Conservation (phyloP, 257 asterid species). For the Primulina eburnea region DNA sequence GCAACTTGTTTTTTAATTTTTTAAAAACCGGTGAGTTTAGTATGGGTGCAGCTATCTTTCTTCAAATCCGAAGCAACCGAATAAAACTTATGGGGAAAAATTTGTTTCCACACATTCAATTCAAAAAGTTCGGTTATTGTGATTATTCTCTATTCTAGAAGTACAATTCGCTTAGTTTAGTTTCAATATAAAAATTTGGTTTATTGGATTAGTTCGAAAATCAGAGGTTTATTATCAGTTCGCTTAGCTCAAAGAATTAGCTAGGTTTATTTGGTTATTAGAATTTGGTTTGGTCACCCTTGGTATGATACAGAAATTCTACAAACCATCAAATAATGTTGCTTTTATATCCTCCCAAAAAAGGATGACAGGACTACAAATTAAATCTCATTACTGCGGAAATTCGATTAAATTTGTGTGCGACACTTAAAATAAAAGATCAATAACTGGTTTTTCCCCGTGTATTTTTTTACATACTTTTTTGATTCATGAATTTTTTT, state of each 20-base stretch:
- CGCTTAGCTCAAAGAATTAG: neutral
- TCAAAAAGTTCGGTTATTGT: neutral
- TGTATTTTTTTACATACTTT: too few relatives aligned
- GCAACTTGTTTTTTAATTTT: too few relatives aligned
- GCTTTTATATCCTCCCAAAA: neutral
- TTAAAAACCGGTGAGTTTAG: too few relatives aligned
- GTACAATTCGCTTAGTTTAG: neutral
- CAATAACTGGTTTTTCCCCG: too few relatives aligned
- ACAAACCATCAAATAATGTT: neutral
- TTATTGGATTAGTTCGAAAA: too few relatives aligned
- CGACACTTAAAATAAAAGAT: neutral
- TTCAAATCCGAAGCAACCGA: neutral
- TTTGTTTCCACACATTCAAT: neutral
- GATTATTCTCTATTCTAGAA: neutral
- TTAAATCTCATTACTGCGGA: conserved; percentile 4
- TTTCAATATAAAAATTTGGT: too few relatives aligned
- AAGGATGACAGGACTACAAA: neutral
- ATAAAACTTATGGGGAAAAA: neutral
- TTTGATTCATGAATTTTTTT: too few relatives aligned
- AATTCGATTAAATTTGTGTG: conserved; percentile 10
- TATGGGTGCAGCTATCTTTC: neutral
- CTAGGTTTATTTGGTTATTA: neutral
- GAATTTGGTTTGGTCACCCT: too few relatives aligned
- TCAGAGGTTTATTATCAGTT: neutral
- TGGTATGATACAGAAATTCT: too few relatives aligned